A percentile compares a stretch with the other conserved stretches of the same genome.
phyloP scores from a whole-genome alignment of 495 filamentous ascomycete genomes.

The Neurospora discreta region DNA sequence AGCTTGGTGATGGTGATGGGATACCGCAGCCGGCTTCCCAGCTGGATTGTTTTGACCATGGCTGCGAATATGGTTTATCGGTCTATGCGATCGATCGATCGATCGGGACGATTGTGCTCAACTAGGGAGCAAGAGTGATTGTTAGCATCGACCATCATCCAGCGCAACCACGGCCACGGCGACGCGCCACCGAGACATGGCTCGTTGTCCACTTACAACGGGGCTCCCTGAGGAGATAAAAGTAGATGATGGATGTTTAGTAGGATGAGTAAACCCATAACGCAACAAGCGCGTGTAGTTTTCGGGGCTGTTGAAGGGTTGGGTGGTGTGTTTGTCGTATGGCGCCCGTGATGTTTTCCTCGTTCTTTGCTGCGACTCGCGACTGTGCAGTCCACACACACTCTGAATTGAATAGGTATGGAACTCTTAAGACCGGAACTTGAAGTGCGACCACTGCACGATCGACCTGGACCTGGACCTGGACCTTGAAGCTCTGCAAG shows the following conservation, averaged over 20 bases:
- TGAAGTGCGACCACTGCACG: not conserved
- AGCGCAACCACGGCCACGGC: not conserved
- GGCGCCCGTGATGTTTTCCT: not conserved
- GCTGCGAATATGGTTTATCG: not conserved
- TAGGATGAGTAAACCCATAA: conserved; percentile 18
- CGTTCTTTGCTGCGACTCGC: not conserved
- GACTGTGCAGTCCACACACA: not conserved
- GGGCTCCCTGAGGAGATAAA: conserved; percentile 10
- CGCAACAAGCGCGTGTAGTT: conserved; percentile 16
- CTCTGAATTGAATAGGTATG: not conserved
- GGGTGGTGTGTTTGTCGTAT: not conserved
- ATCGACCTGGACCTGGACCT: not conserved
- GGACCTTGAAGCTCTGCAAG: not conserved
- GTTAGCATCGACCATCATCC: not conserved
- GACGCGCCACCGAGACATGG: not conserved
- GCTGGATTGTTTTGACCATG: conserved; percentile 30
- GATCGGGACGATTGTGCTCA: not conserved
- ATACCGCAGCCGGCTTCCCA: conserved; percentile 64
- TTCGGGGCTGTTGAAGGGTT: not conserved
- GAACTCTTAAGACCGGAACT: no score
- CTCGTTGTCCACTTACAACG: conserved; percentile 7
- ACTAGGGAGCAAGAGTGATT: not conserved
- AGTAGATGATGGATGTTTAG: conserved; percentile 4
- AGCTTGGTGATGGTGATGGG: conserved; percentile 89
- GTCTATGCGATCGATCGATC: not conserved